A percentile compares a stretch with the other conserved stretches of the same genome.
These are phyloP conservation scores for Candida methanosorbosa DNA, from an alignment of 805 yeast species.

Conservation along the genomic window DNA sequence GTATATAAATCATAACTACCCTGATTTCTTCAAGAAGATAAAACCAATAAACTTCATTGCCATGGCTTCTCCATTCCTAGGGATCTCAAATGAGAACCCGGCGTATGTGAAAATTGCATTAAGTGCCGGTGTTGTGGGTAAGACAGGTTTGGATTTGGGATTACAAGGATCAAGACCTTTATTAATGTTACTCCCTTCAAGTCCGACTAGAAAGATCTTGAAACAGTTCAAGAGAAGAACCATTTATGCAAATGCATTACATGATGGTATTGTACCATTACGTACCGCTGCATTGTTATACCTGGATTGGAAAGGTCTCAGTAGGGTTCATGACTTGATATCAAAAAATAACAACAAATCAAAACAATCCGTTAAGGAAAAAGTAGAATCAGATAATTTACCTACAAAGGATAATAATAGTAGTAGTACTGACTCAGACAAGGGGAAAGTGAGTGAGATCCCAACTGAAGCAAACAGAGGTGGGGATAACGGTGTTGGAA, in stretches of 20 bases:
- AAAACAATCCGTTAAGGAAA: background rate
- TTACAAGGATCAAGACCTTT: slow-evolving; percentile 53
- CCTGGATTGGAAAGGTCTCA: slow-evolving; percentile 74
- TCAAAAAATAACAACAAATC: slow-evolving; percentile 1
- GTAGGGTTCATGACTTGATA: slow-evolving; percentile 32
- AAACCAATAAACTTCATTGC: slow-evolving; percentile 75
- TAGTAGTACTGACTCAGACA: background rate
- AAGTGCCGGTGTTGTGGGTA: slow-evolving; percentile 84
- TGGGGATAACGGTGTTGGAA: too few relatives aligned
- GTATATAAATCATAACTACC: slow-evolving; percentile 58
- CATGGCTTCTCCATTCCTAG: slow-evolving; percentile 83
- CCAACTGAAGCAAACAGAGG: slow-evolving; percentile 17
- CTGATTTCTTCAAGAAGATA: slow-evolving; percentile 57
- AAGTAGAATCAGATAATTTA: background rate
- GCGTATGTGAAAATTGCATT: slow-evolving; percentile 75
- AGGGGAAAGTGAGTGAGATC: slow-evolving; percentile 19
- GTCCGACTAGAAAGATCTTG: slow-evolving; percentile 60
- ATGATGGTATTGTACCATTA: slow-evolving; percentile 95
- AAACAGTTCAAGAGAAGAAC: slow-evolving; percentile 64
- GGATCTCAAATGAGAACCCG: slow-evolving; percentile 84
- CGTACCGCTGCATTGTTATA: slow-evolving; percentile 82
- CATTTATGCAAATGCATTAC: slow-evolving; percentile 77
- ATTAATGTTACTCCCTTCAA: slow-evolving; percentile 64
- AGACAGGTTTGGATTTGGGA: slow-evolving; percentile 86
- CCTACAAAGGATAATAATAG: background rate